Conservation (phyloP, 2,329 filamentous ascomycete species). For the Colletotrichum sp. region DNA sequence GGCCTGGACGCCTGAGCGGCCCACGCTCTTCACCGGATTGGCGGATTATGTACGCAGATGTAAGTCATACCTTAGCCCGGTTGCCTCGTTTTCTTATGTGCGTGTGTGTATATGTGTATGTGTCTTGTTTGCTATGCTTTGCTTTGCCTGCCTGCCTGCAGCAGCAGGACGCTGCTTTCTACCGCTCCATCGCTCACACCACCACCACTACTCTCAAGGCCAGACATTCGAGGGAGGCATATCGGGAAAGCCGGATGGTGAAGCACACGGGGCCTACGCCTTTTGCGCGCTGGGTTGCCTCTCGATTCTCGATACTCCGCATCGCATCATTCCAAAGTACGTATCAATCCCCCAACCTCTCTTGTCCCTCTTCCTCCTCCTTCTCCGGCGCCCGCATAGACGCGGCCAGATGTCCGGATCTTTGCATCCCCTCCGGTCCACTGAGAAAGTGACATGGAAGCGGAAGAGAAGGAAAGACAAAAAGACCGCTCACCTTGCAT, state of each 20-base stretch:
- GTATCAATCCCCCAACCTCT: constrained; percentile 29
- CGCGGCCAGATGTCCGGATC: not conserved
- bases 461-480: not conserved
- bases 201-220: constrained; percentile 49
- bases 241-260: constrained; percentile 80
- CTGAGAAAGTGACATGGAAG: constrained; percentile 40
- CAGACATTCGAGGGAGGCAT: constrained; percentile 97
- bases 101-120: not conserved
- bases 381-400: not conserved
- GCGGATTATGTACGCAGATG: constrained; percentile 83
- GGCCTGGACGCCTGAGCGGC: constrained; percentile 65
- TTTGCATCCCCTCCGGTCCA: constrained; percentile 25
- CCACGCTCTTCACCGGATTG: constrained; percentile 72
- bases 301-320: constrained; percentile 81
- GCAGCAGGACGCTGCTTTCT: not conserved
- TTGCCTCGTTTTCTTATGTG: not conserved
- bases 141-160: not conserved
- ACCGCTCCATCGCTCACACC: not conserved
- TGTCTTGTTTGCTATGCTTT: not conserved
- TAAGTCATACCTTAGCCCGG: constrained; percentile 48
- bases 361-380: not conserved
- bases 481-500: not conserved
- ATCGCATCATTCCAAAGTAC: constrained; percentile 75
- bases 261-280: constrained; percentile 96
- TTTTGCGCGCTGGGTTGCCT: constrained; percentile 93